Percentiles rank a stretch among this genome's conserved stretches.
These are phyloP conservation scores for Saccharum hybrid DNA, from an alignment of 202 grass and related monocot species.

Conservation along the genomic window DNA sequence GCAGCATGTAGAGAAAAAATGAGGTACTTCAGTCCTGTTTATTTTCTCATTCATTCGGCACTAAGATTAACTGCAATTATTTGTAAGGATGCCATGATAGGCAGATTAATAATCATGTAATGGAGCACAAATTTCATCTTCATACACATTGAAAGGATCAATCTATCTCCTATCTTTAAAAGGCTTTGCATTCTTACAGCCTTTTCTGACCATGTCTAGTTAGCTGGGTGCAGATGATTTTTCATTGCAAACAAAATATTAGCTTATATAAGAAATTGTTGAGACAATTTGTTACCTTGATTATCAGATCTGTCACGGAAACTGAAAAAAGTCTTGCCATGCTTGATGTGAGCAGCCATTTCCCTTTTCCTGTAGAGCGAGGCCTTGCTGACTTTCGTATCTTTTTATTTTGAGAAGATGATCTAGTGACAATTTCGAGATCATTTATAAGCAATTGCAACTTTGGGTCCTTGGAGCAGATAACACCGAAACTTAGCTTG, in stretches of 20 bases:
- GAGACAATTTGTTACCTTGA: constrained; percentile 71
- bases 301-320: constrained; percentile 76
- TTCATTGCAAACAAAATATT: constrained; percentile 39
- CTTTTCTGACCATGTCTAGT: neutral
- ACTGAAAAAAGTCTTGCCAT: constrained; percentile 82
- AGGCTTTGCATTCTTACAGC: neutral
- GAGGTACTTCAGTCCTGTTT: neutral
- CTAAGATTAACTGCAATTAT: constrained; percentile 28
- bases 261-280: constrained; percentile 10
- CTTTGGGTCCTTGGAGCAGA: constrained; percentile 79
- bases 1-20: neutral
- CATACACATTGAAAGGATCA: neutral
- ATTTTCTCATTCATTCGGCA: neutral
- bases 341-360: constrained; percentile 83
- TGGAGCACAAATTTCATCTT: neutral
- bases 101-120: constrained; percentile 14
- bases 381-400: constrained; percentile 58
- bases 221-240: constrained; percentile 3
- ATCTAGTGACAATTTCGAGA: constrained; percentile 79
- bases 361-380: constrained; percentile 81
- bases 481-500: constrained; percentile 74
- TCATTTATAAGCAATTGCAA: constrained; percentile 89
- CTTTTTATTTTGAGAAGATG: constrained; percentile 62
- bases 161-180: neutral
- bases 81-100: constrained; percentile 14